phyloP scores from a whole-genome alignment of 208 protist genomes.

The Trypanosoma scelopori region DNA sequence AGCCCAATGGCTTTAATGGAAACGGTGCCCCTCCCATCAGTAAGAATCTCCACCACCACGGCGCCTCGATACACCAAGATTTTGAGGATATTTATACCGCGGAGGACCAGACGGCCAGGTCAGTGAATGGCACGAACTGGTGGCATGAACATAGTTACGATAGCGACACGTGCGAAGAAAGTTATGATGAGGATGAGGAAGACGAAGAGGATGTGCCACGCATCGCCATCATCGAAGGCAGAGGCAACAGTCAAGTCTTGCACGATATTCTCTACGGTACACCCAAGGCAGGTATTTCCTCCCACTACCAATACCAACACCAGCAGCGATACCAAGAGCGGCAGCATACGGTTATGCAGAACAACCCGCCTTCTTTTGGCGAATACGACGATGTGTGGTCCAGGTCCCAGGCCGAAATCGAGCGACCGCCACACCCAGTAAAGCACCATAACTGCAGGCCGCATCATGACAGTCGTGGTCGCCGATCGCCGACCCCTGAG shows the following conservation, averaged over 20 bases:
- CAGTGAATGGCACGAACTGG: not conserved
- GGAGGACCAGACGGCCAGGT: not conserved
- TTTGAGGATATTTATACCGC: conserved; percentile 24
- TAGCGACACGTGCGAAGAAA: conserved; percentile 1
- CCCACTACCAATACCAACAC: not conserved
- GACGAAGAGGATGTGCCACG: conserved; percentile 68
- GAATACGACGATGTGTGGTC: not conserved
- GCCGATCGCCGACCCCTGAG: not conserved
- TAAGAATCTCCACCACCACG: conserved; percentile 2
- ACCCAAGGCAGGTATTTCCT: conserved; percentile 37
- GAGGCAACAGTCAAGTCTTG: conserved; percentile 38
- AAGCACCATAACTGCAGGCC: not conserved
- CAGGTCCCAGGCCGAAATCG: not conserved
- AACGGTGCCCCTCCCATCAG: too few species aligned
- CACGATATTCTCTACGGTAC: conserved; percentile 69
- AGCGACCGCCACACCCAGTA: not conserved
- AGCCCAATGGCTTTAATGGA: too few species aligned
- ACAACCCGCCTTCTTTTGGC: not conserved
- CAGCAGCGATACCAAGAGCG: conserved; percentile 13
- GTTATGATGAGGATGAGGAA: conserved; percentile 51
- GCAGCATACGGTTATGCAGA: conserved; percentile 2
- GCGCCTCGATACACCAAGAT: not conserved
- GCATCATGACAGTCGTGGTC: not conserved
- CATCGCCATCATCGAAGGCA: conserved; percentile 72
- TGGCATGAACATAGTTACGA: not conserved